These are phyloP conservation scores for Crepidotus variabilis DNA, from an alignment of 768 basidiomycete species.

Conservation along the genomic window DNA sequence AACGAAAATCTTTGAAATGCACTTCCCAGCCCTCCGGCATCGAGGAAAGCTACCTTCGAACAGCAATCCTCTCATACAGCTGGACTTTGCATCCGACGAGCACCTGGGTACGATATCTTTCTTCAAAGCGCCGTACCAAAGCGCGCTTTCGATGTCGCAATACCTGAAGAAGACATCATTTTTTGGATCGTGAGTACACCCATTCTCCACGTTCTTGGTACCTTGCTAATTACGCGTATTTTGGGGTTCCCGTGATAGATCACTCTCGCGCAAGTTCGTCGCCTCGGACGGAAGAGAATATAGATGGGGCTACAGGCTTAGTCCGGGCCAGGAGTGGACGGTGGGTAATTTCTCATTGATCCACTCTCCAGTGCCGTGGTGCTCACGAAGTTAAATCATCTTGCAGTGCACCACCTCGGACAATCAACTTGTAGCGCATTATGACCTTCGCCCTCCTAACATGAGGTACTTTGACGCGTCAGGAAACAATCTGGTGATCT, in stretches of 20 bases:
- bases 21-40: slow-evolving; percentile 57
- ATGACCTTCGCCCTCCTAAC: slow-evolving; percentile 53
- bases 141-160: slow-evolving; percentile 54
- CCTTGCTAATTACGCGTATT: neutral
- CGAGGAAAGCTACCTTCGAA: slow-evolving; percentile 50
- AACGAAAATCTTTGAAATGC: slow-evolving; percentile 64
- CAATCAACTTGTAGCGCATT: slow-evolving; percentile 59
- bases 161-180: slow-evolving; percentile 63
- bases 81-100: slow-evolving; percentile 58
- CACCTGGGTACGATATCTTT: slow-evolving; percentile 61
- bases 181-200: slow-evolving; percentile 56
- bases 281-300: slow-evolving; percentile 72
- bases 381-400: slow-evolving; percentile 2
- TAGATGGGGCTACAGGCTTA: slow-evolving; percentile 55
- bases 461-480: slow-evolving; percentile 56
- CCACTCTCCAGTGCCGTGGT: neutral
- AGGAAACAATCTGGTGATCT: slow-evolving; percentile 59
- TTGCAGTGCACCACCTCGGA: slow-evolving; percentile 52
- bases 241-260: slow-evolving; percentile 33
- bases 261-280: slow-evolving; percentile 63
- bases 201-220: neutral
- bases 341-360: slow-evolving; percentile 39
- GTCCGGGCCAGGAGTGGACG: slow-evolving; percentile 69
- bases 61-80: slow-evolving; percentile 48
- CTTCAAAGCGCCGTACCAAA: slow-evolving; percentile 32